Base-by-base conservation (phyloP, 495 filamentous ascomycete species). In the Haplographium delicatum region DNA sequence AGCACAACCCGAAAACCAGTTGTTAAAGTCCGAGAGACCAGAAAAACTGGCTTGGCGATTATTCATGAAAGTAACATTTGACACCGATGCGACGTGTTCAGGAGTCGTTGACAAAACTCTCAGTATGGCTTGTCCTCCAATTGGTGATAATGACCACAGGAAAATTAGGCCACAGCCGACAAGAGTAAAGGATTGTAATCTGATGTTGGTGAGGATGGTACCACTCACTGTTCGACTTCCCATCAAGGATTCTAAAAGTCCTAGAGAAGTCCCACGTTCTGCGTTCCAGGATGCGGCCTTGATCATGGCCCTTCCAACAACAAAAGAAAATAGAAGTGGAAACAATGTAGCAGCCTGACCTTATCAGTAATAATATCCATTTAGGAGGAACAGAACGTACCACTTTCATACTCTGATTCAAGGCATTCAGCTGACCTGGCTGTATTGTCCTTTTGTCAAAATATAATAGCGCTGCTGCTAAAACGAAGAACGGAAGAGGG, bases 231-330 rank as follows among this genome's bases (percentile, higher is more conserved):
- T 60, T 38, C 41, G 43, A 41, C 48, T 53, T 6, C 57, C 57
- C 48, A 60, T 53, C 11, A 60, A 41, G 8, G 27, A 28, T 47
- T 60, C 57, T 13, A 60, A 19, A 13, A 50, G n/a, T 8, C 56
- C 56, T 1, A 59, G 33, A 13, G 47, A 47, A 3, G 51, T 31
- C 2, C 56, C 56, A 11, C 23, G 38, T 25, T 59, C 56, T n/a
- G 55, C 20, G 13, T 59, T 51, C 46, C 47, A 59, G 8, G 51
- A 47, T 19, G 56, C 51, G 23, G 55, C 1, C 34, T 54, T 59
- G 23, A 48, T 23, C 24, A 44, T 35, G 2, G 34, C 30, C 41
- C 56, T 38, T 35, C 56, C 56, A 5, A 52, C 44, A 16, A 57
- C 25, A 5, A 49, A 16, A 8, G 54, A 47, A 22, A 57, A 57